phyloP scores from a whole-genome alignment of 495 filamentous ascomycete species.

The Neohortaea acidophila region DNA sequence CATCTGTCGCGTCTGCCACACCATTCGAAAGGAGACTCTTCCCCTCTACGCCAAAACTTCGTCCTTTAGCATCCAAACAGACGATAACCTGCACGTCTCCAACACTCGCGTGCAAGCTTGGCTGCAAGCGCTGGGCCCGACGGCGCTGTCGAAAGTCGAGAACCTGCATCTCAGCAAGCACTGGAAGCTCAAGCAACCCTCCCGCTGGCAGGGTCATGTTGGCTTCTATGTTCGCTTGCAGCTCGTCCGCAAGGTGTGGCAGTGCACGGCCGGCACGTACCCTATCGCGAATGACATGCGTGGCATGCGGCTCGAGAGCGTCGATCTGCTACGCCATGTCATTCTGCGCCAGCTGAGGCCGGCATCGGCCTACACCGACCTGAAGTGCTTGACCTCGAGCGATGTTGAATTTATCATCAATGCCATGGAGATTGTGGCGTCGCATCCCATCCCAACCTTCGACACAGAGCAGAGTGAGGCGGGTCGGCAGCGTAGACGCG shows the following conservation, averaged over 20 bases:
- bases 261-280: constrained; percentile 7
- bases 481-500: neutral
- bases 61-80: constrained; percentile 7
- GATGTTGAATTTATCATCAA: constrained; percentile 7
- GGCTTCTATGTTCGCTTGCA: constrained; percentile 11
- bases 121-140: constrained; percentile 1
- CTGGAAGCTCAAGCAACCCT: constrained; percentile 5
- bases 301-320: constrained; percentile 4
- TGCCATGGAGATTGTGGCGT: constrained; percentile 9
- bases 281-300: constrained; percentile 9
- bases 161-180: constrained; percentile 12
- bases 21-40: constrained; percentile 4
- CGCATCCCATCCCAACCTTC: constrained; percentile 4
- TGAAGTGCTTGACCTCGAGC: neutral
- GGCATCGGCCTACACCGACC: no score
- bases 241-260: neutral
- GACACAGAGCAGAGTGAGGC: constrained; percentile 6
- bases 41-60: constrained; percentile 8
- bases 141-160: constrained; percentile 1
- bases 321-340: constrained; percentile 3
- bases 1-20: constrained; percentile 5
- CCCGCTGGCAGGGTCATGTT: constrained; percentile 13
- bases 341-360: neutral
- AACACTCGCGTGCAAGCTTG: neutral
- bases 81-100: constrained; percentile 1